Base-by-base conservation (phyloP, 306 rosid genomes). In the Rosa persica region DNA sequence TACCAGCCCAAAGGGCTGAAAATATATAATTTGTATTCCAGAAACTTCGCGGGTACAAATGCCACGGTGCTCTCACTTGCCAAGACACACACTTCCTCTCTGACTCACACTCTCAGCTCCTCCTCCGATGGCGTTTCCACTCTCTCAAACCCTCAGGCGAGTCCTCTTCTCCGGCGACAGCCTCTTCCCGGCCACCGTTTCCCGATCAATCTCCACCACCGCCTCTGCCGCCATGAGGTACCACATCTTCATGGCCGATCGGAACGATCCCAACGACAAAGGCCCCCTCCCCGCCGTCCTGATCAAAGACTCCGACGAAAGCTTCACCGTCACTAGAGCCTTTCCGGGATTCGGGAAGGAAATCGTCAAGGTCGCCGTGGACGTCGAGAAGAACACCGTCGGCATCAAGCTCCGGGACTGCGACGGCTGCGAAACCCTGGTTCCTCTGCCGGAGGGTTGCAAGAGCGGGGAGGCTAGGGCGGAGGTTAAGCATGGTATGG, bases 391-490 rank as follows among this genome's bases (percentile, higher is more conserved):
- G 70, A 36, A 66, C 15, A 66, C 70, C 9, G 46, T 66, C 70
- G 38, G 46, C 70, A 66, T 66, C 70, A 38, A 66, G 52, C 52
- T 48, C 17, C 52, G 52, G 16, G 52, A 48, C 52, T 1, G 17
- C 52, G 52, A 0, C 52, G 5, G 52, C 19, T 48, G 19, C 19
- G 16, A 48, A 15, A 48, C 54, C 54, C 19, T 48, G 20, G 54
- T 36, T 20, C 48, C 10, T 22, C 70, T 66, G 70, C 70, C 70
- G 70, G 70, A 19, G 70, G 6, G 20, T 2, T 66, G 70, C 70
- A 3, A 19, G 70, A 38, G 46, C 0, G 46, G 40, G 3, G 12
- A 10, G 46, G 70, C 20, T 10, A 66, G 34, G 27, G 27, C 70
- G 11, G 23, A 16, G 15, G 0, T 66, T 12, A 17, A 7, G 2